Percentiles rank a stretch among this genome's conserved stretches.
Evolutionary conservation across 148 eudicot species (phyloP).

Genomic region (Euryodendron excelsum): DNA sequence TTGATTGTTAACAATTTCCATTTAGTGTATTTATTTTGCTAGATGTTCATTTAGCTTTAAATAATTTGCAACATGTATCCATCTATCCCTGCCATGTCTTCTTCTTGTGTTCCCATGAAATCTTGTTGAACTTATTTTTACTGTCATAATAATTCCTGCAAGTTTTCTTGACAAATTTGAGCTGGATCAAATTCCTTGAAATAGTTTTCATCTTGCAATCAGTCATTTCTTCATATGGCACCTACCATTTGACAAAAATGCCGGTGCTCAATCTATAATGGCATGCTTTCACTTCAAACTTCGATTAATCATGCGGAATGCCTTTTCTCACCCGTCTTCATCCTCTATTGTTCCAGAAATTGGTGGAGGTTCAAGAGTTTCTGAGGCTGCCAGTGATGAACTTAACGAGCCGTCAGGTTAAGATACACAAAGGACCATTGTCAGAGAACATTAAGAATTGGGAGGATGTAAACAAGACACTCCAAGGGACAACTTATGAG

Average conservation of each 20-base stretch:
- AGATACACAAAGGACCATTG: slow-evolving; percentile 83
- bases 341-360: slow-evolving; percentile 47
- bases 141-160: not conserved
- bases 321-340: not conserved
- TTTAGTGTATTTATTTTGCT: not conserved
- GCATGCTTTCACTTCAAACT: not conserved
- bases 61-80: no score
- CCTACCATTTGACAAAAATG: not conserved
- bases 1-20: no score
- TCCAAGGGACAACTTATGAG: slow-evolving; percentile 73
- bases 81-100: no score
- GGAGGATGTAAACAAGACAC: slow-evolving; percentile 64
- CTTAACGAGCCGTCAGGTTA: slow-evolving; percentile 73
- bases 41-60: no score
- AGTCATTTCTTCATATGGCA: not conserved
- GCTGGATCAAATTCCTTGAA: not conserved
- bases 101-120: no score
- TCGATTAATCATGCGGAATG: not conserved
- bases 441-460: slow-evolving; percentile 72
- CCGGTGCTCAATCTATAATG: not conserved
- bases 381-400: slow-evolving; percentile 55
- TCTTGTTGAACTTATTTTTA: not conserved
- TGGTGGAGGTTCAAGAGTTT: slow-evolving; percentile 69
- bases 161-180: not conserved
- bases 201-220: not conserved